A percentile compares a stretch with the other conserved stretches of the same genome.
phyloP scores from a whole-genome alignment of 257 asterid species.

The Pogostemon cablin region DNA sequence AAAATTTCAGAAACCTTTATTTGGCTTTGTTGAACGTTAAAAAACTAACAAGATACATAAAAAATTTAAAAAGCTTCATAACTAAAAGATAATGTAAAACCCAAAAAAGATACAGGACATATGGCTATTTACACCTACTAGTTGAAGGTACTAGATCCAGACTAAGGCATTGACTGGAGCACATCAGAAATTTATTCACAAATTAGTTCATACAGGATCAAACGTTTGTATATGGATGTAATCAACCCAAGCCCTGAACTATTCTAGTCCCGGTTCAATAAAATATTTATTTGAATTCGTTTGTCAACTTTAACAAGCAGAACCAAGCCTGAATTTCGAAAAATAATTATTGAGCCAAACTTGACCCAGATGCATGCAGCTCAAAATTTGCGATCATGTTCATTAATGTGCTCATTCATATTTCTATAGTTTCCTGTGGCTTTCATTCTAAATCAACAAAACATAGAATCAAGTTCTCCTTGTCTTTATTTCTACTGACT shows the following conservation, averaged over 20 bases:
- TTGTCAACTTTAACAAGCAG: not conserved
- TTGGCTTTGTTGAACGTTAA: not conserved
- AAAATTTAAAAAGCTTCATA: not conserved
- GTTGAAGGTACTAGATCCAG: not conserved
- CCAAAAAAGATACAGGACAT: not conserved
- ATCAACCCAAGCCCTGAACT: not conserved
- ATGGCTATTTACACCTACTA: not conserved
- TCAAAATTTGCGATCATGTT: no score
- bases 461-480: not conserved
- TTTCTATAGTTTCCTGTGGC: not conserved
- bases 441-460: slow-evolving; percentile 1
- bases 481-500: not conserved
- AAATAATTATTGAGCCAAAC: not conserved
- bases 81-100: not conserved
- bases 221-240: not conserved
- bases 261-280: not conserved
- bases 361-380: not conserved
- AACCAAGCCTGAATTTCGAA: not conserved
- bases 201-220: not conserved
- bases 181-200: not conserved
- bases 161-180: not conserved
- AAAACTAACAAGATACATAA: not conserved
- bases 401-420: no score
- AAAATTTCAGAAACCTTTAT: not conserved
- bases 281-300: no score